A percentile compares a stretch with the other conserved stretches of the same genome.
These are phyloP conservation scores for Trichoderma asperellum DNA, from an alignment of 2,329 filamentous ascomycete species.

Conservation along the genomic window DNA sequence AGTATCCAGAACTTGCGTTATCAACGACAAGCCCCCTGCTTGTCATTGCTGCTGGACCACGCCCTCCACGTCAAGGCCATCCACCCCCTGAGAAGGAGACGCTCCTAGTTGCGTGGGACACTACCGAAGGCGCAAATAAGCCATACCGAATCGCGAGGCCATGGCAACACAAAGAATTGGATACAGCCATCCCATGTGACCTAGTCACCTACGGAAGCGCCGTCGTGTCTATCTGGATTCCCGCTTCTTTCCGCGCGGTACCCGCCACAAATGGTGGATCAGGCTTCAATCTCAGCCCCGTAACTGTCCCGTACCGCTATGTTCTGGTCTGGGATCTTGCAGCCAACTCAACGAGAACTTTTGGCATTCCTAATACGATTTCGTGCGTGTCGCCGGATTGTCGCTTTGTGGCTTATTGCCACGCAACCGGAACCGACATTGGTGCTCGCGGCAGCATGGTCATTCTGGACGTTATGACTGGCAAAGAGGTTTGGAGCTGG, in stretches of 20 bases:
- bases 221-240: slow-evolving; percentile 48
- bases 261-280: slow-evolving; percentile 36
- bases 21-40: slow-evolving; percentile 47
- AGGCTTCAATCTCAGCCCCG: slow-evolving; percentile 43
- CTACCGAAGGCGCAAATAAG: slow-evolving; percentile 37
- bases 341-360: slow-evolving; percentile 43
- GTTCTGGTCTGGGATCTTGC: slow-evolving; percentile 49
- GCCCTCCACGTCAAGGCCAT: slow-evolving; percentile 44
- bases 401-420: slow-evolving; percentile 47
- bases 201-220: slow-evolving; percentile 45
- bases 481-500: slow-evolving; percentile 46
- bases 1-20: slow-evolving; percentile 47
- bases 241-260: slow-evolving; percentile 43
- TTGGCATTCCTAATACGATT: slow-evolving; percentile 46
- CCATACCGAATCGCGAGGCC: slow-evolving; percentile 45
- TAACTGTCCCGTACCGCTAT: slow-evolving; percentile 40
- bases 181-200: slow-evolving; percentile 45
- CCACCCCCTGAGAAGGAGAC: slow-evolving; percentile 46
- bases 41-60: slow-evolving; percentile 45
- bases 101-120: slow-evolving; percentile 47
- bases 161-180: slow-evolving; percentile 45
- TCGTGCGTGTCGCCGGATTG: slow-evolving; percentile 48
- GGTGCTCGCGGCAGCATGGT: slow-evolving; percentile 42
- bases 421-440: slow-evolving; percentile 40
- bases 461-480: slow-evolving; percentile 45